phyloP scores from a whole-genome alignment of 2,329 filamentous ascomycete species.

The Fusarium graminum region DNA sequence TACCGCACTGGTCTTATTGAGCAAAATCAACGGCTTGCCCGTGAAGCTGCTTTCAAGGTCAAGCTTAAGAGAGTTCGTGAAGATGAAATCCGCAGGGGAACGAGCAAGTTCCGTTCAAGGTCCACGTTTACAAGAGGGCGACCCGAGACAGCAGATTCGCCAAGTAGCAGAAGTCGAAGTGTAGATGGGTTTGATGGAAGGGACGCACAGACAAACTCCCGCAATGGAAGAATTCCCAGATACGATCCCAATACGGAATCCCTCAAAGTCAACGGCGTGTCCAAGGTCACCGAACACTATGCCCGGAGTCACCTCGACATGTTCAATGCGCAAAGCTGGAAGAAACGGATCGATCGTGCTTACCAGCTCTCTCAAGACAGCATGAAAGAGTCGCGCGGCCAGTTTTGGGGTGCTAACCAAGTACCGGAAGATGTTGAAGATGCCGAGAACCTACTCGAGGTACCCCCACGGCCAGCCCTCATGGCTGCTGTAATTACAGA shows the following conservation, averaged over 20 bases:
- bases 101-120: conserved; percentile 66
- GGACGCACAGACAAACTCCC: conserved; percentile 50
- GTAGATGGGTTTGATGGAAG: conserved; percentile 59
- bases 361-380: conserved; percentile 76
- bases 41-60: conserved; percentile 88
- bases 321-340: conserved; percentile 93
- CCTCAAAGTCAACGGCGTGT: conserved; percentile 74
- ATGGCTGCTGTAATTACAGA: conserved; percentile 86
- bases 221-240: conserved; percentile 63
- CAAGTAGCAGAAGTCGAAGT: conserved; percentile 67
- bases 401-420: conserved; percentile 87
- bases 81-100: conserved; percentile 70
- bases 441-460: conserved; percentile 84
- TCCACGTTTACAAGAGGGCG: conserved; percentile 62
- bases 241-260: conserved; percentile 84
- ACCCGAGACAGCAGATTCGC: conserved; percentile 48
- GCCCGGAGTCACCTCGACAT: conserved; percentile 80
- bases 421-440: conserved; percentile 85
- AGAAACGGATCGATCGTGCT: conserved; percentile 84
- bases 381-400: conserved; percentile 82
- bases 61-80: conserved; percentile 89
- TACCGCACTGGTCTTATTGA: conserved; percentile 91
- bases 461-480: conserved; percentile 86
- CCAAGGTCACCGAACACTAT: conserved; percentile 80
- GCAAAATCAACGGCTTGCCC: conserved; percentile 88